Evolutionary conservation across 352 stramenopile genomes (phyloP).

Genomic region (Globisporangium uncinulatum): DNA sequence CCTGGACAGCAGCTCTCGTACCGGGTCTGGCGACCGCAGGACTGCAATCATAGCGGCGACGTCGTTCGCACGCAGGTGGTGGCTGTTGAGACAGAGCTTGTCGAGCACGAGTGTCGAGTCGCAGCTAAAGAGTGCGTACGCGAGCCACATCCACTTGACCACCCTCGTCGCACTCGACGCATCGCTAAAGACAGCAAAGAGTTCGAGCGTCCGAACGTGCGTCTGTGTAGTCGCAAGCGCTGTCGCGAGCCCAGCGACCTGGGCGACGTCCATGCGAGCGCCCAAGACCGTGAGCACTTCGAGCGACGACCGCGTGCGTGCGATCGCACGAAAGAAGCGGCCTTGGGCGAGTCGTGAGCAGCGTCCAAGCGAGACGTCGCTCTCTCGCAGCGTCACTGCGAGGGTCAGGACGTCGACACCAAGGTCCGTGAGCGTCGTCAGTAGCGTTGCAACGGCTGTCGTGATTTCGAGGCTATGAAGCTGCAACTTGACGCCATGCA

Average conservation of each 20-base stretch:
- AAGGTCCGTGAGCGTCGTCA: slow-evolving; percentile 1
- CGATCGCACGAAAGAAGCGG: slow-evolving; percentile 1
- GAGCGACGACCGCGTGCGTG: not conserved
- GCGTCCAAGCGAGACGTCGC: not conserved
- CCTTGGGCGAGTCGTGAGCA: slow-evolving; percentile 3
- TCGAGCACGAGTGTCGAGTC: slow-evolving; percentile 11
- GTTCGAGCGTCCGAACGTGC: not conserved
- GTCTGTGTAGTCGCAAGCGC: not conserved
- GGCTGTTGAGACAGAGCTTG: slow-evolving; percentile 5
- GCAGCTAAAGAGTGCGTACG: slow-evolving; percentile 25
- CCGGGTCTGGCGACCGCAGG: slow-evolving; percentile 1
- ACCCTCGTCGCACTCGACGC: slow-evolving; percentile 1
- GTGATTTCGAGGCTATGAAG: slow-evolving; percentile 8
- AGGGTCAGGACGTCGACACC: slow-evolving; percentile 1
- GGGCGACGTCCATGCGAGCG: not conserved
- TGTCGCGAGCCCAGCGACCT: slow-evolving; percentile 2
- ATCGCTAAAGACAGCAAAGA: slow-evolving; percentile 7
- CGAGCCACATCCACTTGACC: slow-evolving; percentile 25
- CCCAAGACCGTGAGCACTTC: slow-evolving; percentile 3
- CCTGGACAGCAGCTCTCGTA: not conserved
- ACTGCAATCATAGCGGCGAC: slow-evolving; percentile 5
- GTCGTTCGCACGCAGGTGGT: slow-evolving; percentile 4
- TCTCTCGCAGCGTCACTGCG: not conserved
- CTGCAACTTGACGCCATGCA: slow-evolving; percentile 5
- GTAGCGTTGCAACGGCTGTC: not conserved